Evolutionary conservation across 768 basidiomycete genomes (phyloP).

Genomic region (Tricholoma sp.): DNA sequence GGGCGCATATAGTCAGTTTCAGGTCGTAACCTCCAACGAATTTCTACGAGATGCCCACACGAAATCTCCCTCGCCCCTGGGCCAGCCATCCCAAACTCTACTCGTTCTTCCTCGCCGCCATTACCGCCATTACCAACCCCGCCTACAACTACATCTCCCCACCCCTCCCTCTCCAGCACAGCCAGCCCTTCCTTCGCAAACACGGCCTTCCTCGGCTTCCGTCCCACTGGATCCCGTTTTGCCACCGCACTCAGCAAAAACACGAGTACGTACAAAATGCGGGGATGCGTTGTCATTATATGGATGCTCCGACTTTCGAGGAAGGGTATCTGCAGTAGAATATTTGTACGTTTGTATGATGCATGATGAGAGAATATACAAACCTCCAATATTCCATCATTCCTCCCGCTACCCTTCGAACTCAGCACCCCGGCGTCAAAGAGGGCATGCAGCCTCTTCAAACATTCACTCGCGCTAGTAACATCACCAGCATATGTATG

Average conservation of each 20-base stretch:
- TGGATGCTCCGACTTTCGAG: conserved; percentile 27
- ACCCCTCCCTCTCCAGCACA: conserved; percentile 40
- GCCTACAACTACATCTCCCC: conserved; percentile 35
- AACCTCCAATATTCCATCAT: conserved; percentile 33
- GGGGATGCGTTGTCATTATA: conserved; percentile 63
- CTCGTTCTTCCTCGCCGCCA: background rate
- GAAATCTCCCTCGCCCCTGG: background rate
- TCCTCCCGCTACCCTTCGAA: conserved; percentile 7
- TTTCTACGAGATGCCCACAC: background rate
- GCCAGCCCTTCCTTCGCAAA: conserved; percentile 63
- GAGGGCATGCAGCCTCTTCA: conserved; percentile 58
- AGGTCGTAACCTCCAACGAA: background rate
- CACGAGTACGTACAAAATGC: conserved; percentile 55
- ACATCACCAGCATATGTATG: conserved; percentile 56
- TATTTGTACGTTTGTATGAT: conserved; percentile 17
- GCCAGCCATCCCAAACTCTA: background rate
- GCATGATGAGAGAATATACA: conserved; percentile 2
- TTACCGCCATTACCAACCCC: conserved; percentile 14
- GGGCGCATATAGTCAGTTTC: background rate
- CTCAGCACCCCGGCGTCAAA: conserved; percentile 54
- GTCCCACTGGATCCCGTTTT: conserved; percentile 69
- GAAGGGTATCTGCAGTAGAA: conserved; percentile 30
- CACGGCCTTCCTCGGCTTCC: conserved; percentile 65
- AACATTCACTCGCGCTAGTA: conserved; percentile 40
- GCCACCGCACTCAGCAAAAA: conserved; percentile 63